Evolutionary conservation across 2,329 filamentous ascomycete genomes (phyloP).

Genomic region (Thielaviopsis cerberus): DNA sequence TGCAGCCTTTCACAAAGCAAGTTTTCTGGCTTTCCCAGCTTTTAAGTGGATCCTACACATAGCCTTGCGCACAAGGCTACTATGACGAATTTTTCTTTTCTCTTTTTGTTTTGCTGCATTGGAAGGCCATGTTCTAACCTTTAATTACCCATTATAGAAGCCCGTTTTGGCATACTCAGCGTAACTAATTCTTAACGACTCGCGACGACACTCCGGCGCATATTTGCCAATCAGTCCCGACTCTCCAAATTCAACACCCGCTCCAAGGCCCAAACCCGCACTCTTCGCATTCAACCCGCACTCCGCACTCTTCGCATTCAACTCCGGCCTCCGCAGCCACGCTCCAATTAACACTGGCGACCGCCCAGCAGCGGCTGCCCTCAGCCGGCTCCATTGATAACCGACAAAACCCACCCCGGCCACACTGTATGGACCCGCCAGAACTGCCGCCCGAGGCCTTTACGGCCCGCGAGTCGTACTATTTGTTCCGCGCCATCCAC

Average conservation of each 20-base stretch:
- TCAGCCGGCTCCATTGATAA: neutral
- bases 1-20: neutral
- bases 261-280: neutral
- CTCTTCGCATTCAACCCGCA: neutral
- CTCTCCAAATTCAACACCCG: neutral
- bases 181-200: neutral
- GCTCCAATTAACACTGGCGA: neutral
- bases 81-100: neutral
- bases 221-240: neutral
- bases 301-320: neutral
- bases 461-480: slow-evolving; percentile 68
- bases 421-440: slow-evolving; percentile 10
- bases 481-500: slow-evolving; percentile 67
- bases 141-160: neutral
- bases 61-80: neutral
- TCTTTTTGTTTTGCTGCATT: neutral
- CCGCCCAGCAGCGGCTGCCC: neutral
- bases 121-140: neutral
- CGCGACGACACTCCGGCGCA: neutral
- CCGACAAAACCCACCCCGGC: neutral
- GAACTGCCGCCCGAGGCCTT: slow-evolving; percentile 28
- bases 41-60: neutral
- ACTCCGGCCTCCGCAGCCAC: neutral
- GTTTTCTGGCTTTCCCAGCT: neutral
- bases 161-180: neutral